Base-by-base conservation (phyloP, 176 grass and related monocot species). In the Melocanna baccifera region DNA sequence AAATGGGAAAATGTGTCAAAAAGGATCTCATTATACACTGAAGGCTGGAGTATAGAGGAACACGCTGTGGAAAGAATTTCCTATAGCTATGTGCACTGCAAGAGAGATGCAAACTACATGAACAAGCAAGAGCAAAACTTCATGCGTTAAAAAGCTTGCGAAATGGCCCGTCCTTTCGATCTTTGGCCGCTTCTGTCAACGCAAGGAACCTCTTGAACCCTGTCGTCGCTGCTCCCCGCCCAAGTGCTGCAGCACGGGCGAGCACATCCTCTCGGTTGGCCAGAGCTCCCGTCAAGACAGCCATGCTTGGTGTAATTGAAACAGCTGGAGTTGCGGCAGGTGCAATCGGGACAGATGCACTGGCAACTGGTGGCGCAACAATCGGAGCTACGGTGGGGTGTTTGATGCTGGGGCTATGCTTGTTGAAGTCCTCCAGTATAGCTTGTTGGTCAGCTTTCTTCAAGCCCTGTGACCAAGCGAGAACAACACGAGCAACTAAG, bases 151-250 rank as follows among this genome's bases (percentile, higher is more conserved):
- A 99, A 56, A 99, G 90, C 89, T 99, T 99, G 29, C 96, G 96
- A 75, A 99, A 96, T 39, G 93, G 96, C 47, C 96, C 96, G 26
- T 99, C 96, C 70, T 96, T 96, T 65, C 94, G 88, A 64, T 99
- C 93, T 90, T 99, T 99, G 45, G 96, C 96, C 40, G 96, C 96
- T 71, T 96, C 96, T 7, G 96, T 96, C 77, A 96, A 91, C 4
- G 96, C 96, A 62, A 99, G 91, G 88, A 99, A 99, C 76, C 96
- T 92, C 89, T 99, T 99, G 50, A 99, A 99, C 22, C 96, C 96
- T 0, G 96, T 99, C 12, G 96, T 96, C 4, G 96, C 96, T 4
- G 93, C 96, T 65, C 93, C 96, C 9, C 96, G 91, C 6, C 96
- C 96, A 12, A 99, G 90, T 2, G 96, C 96, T 1, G 96, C 96